Evolutionary conservation across 2,329 filamentous ascomycete genomes (phyloP), one percentile per base, ranked within the genome.

Genomic region (Chaetomiaceae sp.): DNA sequence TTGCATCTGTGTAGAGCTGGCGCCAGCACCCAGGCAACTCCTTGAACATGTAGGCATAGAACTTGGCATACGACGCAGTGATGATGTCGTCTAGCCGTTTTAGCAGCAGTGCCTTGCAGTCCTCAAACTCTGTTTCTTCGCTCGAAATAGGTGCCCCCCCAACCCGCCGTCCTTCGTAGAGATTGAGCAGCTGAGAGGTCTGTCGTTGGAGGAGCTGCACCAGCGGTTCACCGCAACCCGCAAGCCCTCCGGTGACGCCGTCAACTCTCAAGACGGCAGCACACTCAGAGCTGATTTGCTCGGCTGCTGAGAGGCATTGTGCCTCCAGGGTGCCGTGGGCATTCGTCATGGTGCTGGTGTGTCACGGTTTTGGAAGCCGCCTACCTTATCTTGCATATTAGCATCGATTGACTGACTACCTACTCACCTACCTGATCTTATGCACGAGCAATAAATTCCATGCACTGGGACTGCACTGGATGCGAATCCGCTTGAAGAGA

Each of bases 41-140:
- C 56, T 79, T 79, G 65, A 82, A 90, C 1, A 82, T 77, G 56
- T 81, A 89, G 4, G 84, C 78, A 61, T 91, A 86, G 56, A 92
- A 80, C 58, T 83, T 86, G 37, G 79, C 73, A 51, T 83, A 82
- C 0, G 85, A 80, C 13, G 87, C 69, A 7, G 74, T 72, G 5
- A 82, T 68, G 14, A 86, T 67, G 52, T 86, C 79, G 32, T 78
- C 69, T n/a, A 82, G 66, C 42, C 81, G 71, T 52, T 65, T 70
- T 33, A 62, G 55, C 2, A 75, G 53, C 0, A 75, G 65, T 3
- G 51, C 21, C 33, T 27, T 44, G 11, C 1, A 8, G n/a, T 38
- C 33, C 34, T 33, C 34, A 7, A 5, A 21, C 21, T 40, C 44
- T 11, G 25, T 7, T 10, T 33, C 10, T 1, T n/a, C n/a, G n/a